These are phyloP conservation scores for Stramenopiles sp. DNA, from an alignment of 352 stramenopile genomes.

Conservation along the genomic window DNA sequence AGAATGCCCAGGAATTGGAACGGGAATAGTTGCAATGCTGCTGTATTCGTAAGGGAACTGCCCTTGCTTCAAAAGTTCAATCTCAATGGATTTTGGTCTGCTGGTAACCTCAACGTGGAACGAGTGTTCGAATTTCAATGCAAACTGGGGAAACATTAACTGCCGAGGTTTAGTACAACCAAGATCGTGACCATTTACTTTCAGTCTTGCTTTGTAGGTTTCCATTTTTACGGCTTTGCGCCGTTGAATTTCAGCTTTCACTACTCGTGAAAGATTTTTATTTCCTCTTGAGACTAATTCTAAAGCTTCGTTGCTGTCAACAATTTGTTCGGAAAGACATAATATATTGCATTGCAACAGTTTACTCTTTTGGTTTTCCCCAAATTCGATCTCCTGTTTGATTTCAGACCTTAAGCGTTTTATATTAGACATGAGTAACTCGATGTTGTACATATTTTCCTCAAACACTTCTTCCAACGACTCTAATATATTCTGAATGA, in stretches of 20 bases:
- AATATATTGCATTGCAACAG: neutral
- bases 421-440: neutral
- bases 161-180: neutral
- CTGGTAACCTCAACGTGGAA: slow-evolving; percentile 1
- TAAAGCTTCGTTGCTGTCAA: neutral
- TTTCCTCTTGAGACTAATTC: neutral
- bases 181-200: neutral
- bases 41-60: neutral
- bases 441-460: neutral
- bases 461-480: neutral
- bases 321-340: neutral
- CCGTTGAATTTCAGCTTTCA: neutral
- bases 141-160: neutral
- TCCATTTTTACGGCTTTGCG: neutral
- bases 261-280: neutral
- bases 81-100: neutral
- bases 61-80: neutral
- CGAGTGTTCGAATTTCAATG: neutral
- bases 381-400: neutral
- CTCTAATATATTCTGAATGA: neutral
- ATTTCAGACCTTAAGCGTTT: neutral
- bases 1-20: neutral
- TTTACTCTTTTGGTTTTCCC: neutral
- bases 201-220: neutral
- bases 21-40: neutral